Evolutionary conservation across 208 protist species (phyloP), one percentile per base, ranked within the genome.

Genomic region (Leishmania guyanensis): DNA sequence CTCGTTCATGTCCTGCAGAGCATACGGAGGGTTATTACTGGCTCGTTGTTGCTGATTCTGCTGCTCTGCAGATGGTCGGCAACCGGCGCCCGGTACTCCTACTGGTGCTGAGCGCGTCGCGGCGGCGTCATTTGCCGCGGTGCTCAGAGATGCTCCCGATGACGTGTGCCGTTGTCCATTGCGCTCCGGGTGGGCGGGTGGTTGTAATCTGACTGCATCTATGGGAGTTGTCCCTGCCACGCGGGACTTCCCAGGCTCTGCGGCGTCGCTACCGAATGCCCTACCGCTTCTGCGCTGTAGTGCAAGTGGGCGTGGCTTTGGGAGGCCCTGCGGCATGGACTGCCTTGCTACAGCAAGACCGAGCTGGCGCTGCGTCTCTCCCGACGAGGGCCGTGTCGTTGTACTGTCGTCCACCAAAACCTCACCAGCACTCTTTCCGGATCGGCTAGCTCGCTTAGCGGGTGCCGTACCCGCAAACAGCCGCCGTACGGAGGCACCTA

Each of bases 1-100:
- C 53, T 62, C 56, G 36, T 86, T 78, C 83, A 83, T 79, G 77
- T 86, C 83, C 39, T 83, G 78, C 17, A 70, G 83, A 4, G 62
- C 81, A n/a, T 53, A 56, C 33, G 76, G 76, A 3, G 78, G 75
- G 26, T 72, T 51, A n/a, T 48, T 14, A 20, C 33, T n/a, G 9
- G 48, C 50, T 0, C 17, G 16, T 14, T 10, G 4, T 0, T 6
- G 16, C 5, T 10, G 4, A 2, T 22, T 5, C 33, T 71, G 29
- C 66, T 71, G 36, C 39, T 33, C 66, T 39, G 39, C 46, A 10
- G 16, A 22, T 14, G 39, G n/a, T 5, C 4, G 22, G 39, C 3
- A 48, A 16, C 39, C 39, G 20, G 66, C 17, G 20, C 9, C 6
- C 10, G 51, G 5, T 36, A 16, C 22, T 53, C 43, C 43, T 0